A percentile compares a stretch with the other conserved stretches of the same genome.
Evolutionary conservation across 768 basidiomycete species (phyloP).

Genomic region (Hygrophoropsis aurantiaca): DNA sequence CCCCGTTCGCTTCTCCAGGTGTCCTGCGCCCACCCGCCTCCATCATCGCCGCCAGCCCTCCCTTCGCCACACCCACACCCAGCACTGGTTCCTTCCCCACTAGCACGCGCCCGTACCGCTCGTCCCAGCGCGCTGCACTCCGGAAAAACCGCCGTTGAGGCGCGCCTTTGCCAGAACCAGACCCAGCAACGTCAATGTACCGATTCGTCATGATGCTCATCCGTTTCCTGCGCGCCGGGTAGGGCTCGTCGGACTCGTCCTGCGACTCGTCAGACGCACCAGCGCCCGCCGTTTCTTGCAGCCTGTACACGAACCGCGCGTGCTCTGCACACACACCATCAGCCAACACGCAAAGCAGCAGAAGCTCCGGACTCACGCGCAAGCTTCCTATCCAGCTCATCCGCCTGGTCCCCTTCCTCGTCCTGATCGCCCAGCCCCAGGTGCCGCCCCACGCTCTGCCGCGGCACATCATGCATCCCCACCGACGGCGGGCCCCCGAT

Average conservation of each 20-base stretch:
- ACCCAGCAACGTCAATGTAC: slow-evolving; percentile 51
- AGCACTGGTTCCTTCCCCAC: slow-evolving; percentile 22
- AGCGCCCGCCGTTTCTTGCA: slow-evolving; percentile 45
- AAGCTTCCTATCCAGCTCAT: slow-evolving; percentile 67
- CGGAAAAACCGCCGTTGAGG: slow-evolving; percentile 60
- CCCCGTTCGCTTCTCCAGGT: slow-evolving; percentile 9
- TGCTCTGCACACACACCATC: slow-evolving; percentile 46
- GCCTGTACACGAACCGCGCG: slow-evolving; percentile 59
- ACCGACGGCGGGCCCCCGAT: slow-evolving; percentile 81
- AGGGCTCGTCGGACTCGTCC: slow-evolving; percentile 48
- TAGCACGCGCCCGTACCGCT: slow-evolving; percentile 21
- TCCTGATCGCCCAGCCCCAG: slow-evolving; percentile 51
- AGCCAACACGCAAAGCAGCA: not conserved
- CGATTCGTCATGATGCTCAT: slow-evolving; percentile 71
- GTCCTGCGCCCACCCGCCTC: slow-evolving; percentile 21
- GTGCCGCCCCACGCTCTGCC: slow-evolving; percentile 63
- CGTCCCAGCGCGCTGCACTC: slow-evolving; percentile 40
- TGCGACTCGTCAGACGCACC: slow-evolving; percentile 47
- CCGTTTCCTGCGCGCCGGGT: slow-evolving; percentile 44
- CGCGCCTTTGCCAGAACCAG: slow-evolving; percentile 27
- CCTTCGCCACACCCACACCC: slow-evolving; percentile 13
- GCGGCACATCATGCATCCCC: slow-evolving; percentile 80
- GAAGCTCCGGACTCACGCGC: slow-evolving; percentile 59
- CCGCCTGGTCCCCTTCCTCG: slow-evolving; percentile 42
- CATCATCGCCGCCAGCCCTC: slow-evolving; percentile 22